Conservation (phyloP, 176 grass and related monocot species). For the Dactylis glomerata region DNA sequence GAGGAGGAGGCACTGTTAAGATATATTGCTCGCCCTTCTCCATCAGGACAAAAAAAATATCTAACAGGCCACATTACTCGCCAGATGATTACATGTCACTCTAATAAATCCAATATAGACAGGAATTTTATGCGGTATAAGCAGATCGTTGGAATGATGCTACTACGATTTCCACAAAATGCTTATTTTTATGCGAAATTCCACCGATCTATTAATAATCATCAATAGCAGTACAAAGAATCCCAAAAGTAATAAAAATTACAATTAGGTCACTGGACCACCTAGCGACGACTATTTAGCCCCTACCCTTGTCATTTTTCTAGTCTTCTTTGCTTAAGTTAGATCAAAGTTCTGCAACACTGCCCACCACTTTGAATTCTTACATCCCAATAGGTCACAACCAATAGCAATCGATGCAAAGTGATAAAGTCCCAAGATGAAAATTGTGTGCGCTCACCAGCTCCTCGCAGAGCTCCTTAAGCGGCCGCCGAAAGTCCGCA, state of each 20-base stretch:
- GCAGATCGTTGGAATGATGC: not conserved
- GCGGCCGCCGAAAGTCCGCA: constrained; percentile 49
- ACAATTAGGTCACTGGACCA: too few relatives aligned
- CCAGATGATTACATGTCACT: not conserved
- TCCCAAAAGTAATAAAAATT: too few relatives aligned
- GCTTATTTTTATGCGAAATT: too few relatives aligned
- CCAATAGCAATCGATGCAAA: not conserved
- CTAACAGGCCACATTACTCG: not conserved
- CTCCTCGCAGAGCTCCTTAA: constrained; percentile 85
- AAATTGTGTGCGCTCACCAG: constrained; percentile 45
- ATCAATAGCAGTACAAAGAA: too few relatives aligned
- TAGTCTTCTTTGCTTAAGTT: not conserved
- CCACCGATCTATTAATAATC: too few relatives aligned
- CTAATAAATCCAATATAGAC: not conserved
- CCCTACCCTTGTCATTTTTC: not conserved
- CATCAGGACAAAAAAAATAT: not conserved
- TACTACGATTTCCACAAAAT: not conserved
- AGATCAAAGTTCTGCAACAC: not conserved
- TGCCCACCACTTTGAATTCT: not conserved
- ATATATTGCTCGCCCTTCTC: not conserved
- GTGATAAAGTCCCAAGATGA: not conserved
- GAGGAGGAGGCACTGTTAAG: not conserved
- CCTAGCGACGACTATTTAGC: too few relatives aligned
- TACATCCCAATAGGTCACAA: not conserved
- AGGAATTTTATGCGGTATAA: not conserved